Conservation (phyloP, 2,329 filamentous ascomycete genomes). For the Xylaria sp. region DNA sequence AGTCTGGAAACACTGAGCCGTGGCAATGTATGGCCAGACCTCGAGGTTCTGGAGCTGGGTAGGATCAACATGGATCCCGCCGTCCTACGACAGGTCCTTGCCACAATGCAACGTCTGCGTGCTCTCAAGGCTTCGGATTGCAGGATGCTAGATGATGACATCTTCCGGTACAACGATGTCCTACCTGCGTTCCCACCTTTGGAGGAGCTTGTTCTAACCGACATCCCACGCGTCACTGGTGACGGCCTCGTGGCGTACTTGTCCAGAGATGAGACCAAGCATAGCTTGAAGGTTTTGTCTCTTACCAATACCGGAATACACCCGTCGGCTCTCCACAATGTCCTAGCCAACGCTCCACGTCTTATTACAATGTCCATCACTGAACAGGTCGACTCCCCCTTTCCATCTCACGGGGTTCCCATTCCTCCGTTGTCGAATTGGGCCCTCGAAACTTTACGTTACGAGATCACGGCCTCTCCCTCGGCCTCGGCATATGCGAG, state of each 20-base stretch:
- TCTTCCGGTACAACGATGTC: conserved; percentile 73
- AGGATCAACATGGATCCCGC: conserved; percentile 75
- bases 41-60: conserved; percentile 78
- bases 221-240: conserved; percentile 76
- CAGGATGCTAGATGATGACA: conserved; percentile 76
- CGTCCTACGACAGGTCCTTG: conserved; percentile 76
- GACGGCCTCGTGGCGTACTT: conserved; percentile 77
- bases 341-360: conserved; percentile 66
- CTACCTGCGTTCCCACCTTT: conserved; percentile 79
- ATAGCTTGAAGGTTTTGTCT: conserved; percentile 72
- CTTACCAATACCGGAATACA: conserved; percentile 78
- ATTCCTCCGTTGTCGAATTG: conserved; percentile 73
- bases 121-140: conserved; percentile 80
- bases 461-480: conserved; percentile 76
- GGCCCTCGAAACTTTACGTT: conserved; percentile 78
- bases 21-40: conserved; percentile 72
- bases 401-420: conserved; percentile 58
- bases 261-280: conserved; percentile 65
- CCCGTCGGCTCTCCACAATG: conserved; percentile 66
- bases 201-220: conserved; percentile 76
- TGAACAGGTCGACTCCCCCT: conserved; percentile 59
- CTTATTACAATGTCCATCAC: conserved; percentile 68
- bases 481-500: conserved; percentile 66
- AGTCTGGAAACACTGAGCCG: conserved; percentile 76
- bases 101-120: conserved; percentile 71